phyloP scores from a whole-genome alignment of 2,329 filamentous ascomycete genomes.

The Cladosporium sp. region DNA sequence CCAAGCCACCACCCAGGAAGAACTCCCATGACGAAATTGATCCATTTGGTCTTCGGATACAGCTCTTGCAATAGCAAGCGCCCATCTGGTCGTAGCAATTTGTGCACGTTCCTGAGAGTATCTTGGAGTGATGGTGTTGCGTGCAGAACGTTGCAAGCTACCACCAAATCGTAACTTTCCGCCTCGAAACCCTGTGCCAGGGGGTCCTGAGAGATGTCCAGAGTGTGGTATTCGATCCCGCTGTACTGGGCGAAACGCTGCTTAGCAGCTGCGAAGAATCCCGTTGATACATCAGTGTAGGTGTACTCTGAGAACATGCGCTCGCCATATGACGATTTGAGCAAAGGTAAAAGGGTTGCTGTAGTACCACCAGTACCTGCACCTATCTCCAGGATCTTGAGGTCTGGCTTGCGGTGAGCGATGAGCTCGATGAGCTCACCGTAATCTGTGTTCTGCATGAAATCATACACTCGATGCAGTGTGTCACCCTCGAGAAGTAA shows the following conservation, averaged over 20 bases:
- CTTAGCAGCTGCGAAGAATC: constrained; percentile 38
- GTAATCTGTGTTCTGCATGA: too few species aligned
- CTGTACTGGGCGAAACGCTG: constrained; percentile 26
- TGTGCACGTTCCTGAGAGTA: background rate
- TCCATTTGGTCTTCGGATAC: background rate
- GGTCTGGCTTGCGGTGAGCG: background rate
- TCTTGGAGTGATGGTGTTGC: background rate
- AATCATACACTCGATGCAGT: too few species aligned
- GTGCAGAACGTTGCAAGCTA: background rate
- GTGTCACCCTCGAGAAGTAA: too few species aligned
- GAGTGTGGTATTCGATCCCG: constrained; percentile 15
- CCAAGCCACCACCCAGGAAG: too few species aligned
- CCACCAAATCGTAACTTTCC: background rate
- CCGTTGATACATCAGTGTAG: constrained; percentile 43
- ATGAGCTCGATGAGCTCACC: background rate
- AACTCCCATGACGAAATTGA: too few species aligned
- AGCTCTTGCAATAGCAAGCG: background rate
- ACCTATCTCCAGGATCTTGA: background rate
- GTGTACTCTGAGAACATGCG: constrained; percentile 35
- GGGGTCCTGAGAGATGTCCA: background rate
- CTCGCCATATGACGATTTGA: background rate
- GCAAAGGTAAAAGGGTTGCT: background rate
- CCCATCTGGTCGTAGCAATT: background rate
- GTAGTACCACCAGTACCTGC: background rate
- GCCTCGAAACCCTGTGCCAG: background rate